A percentile compares a stretch with the other conserved stretches of the same genome.
Evolutionary conservation across 2,329 filamentous ascomycete genomes (phyloP).

Genomic region (Cercospora zeae-maydis): DNA sequence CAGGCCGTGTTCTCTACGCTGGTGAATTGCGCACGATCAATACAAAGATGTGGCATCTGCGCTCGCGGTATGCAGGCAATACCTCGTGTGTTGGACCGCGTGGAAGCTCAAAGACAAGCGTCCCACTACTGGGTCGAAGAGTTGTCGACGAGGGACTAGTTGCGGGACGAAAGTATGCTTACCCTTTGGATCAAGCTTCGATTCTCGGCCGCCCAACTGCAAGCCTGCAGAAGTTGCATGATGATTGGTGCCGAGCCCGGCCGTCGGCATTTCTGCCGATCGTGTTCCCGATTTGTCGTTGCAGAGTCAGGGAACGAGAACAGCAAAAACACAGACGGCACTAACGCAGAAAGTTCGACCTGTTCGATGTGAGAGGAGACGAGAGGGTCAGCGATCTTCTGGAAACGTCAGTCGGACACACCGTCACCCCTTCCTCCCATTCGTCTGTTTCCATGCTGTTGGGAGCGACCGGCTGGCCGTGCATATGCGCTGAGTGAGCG

Average conservation of each 20-base stretch:
- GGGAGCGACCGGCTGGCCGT: neutral
- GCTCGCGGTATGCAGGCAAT: neutral
- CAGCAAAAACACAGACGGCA: neutral
- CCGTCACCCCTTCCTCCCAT: neutral
- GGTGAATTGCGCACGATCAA: neutral
- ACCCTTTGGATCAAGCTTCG: neutral
- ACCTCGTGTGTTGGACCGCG: neutral
- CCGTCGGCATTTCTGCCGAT: neutral
- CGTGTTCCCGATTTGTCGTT: neutral
- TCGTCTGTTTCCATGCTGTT: neutral
- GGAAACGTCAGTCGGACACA: neutral
- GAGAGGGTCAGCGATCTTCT: neutral
- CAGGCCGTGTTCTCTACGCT: neutral
- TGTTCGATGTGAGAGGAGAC: neutral
- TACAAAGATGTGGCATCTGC: neutral
- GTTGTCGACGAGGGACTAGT: neutral
- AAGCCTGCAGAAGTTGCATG: neutral
- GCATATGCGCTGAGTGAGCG: constrained; percentile 4
- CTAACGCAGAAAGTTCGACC: neutral
- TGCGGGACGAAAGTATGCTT: neutral
- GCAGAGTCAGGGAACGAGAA: neutral
- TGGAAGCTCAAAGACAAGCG: neutral
- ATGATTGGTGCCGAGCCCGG: neutral
- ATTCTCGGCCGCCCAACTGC: neutral
- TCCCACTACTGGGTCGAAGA: neutral